These are phyloP conservation scores for Dichotomocladium elegans DNA, from an alignment of 371 early-diverging fungal species.

Conservation along the genomic window DNA sequence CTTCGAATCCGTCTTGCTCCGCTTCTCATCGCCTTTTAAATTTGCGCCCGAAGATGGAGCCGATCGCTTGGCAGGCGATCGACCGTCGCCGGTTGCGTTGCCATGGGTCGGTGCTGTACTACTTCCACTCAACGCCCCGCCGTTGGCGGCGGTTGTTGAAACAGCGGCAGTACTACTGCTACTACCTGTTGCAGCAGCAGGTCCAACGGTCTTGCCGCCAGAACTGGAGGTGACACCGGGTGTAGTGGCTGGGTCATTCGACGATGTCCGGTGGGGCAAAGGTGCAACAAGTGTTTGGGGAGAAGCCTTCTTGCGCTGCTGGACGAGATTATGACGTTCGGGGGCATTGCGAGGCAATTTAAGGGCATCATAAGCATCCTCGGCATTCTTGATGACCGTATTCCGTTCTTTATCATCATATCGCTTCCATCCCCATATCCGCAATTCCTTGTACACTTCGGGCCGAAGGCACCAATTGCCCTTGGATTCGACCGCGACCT, in stretches of 20 bases:
- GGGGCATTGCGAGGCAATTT: constrained; percentile 46
- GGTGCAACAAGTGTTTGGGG: constrained; percentile 3
- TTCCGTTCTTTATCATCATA: constrained; percentile 43
- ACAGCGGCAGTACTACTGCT: background rate
- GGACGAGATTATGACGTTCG: constrained; percentile 34
- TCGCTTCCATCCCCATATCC: constrained; percentile 51
- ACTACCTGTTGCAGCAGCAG: too few relatives aligned
- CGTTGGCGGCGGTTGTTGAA: background rate
- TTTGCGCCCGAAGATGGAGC: constrained; percentile 4
- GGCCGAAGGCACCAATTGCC: constrained; percentile 39
- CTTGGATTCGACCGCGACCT: constrained; percentile 13
- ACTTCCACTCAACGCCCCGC: background rate
- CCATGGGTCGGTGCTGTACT: background rate
- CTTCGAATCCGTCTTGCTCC: background rate
- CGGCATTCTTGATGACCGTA: constrained; percentile 40
- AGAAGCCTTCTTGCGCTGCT: constrained; percentile 20
- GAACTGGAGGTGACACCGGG: too few relatives aligned
- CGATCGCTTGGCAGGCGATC: constrained; percentile 1
- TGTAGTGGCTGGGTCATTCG: too few relatives aligned
- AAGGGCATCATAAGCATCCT: constrained; percentile 45
- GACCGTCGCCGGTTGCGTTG: background rate
- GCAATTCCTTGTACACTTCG: constrained; percentile 47
- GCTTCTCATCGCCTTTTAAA: background rate
- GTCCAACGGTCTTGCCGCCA: too few relatives aligned
- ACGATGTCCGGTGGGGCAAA: constrained; percentile 8